Conservation (phyloP, 1,284 basidiomycete species). For the Cryptococcus maquisensis region DNA sequence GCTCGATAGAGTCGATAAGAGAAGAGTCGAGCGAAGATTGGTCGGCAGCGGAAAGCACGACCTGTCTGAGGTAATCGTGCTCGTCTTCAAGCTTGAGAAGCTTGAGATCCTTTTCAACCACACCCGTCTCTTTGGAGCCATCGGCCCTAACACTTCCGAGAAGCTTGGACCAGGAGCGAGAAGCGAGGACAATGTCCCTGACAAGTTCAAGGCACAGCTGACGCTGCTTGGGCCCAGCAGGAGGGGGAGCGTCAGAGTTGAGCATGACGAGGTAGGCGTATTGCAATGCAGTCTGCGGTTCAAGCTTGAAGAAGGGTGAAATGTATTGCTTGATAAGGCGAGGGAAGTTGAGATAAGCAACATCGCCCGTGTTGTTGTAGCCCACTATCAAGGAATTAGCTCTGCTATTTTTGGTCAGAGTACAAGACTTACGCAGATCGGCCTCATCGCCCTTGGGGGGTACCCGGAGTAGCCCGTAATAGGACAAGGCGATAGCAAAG, state of each 20-base stretch:
- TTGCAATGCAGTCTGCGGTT: constrained; percentile 87
- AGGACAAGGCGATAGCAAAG: constrained; percentile 83
- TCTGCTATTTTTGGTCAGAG: neutral
- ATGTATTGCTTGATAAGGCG: constrained; percentile 90
- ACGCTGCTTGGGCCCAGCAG: constrained; percentile 69
- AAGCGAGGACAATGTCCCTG: constrained; percentile 79
- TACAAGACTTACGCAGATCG: constrained; percentile 63
- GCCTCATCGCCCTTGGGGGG: constrained; percentile 76
- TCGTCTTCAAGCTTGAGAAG: constrained; percentile 70
- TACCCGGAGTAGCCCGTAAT: constrained; percentile 86
- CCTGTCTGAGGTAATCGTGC: constrained; percentile 72
- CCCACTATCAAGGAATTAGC: constrained; percentile 52
- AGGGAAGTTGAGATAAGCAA: constrained; percentile 64
- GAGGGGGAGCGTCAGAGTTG: constrained; percentile 61
- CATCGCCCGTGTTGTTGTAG: constrained; percentile 52
- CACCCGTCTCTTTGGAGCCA: constrained; percentile 81
- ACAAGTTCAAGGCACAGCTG: constrained; percentile 82
- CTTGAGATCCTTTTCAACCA: constrained; percentile 76
- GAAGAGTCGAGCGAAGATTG: constrained; percentile 65
- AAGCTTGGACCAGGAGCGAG: constrained; percentile 76
- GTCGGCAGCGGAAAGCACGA: constrained; percentile 75
- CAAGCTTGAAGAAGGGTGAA: constrained; percentile 82
- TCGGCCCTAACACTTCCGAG: constrained; percentile 87
- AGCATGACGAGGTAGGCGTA: constrained; percentile 90
- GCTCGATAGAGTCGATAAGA: constrained; percentile 83